Evolutionary conservation across 2,329 filamentous ascomycete genomes (phyloP).

Genomic region (Neurospora sp.): DNA sequence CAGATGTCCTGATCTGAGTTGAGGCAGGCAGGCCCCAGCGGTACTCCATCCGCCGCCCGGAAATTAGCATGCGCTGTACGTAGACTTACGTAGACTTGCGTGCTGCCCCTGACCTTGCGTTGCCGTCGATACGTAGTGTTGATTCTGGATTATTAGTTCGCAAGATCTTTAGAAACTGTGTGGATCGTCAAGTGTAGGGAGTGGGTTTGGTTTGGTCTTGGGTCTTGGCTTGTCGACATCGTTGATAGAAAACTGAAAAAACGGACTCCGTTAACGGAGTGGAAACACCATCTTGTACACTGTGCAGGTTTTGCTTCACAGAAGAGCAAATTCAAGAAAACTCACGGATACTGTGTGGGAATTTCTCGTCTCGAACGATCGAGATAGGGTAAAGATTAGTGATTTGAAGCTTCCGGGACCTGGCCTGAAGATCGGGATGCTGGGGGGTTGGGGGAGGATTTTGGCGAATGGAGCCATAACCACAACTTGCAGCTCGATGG

Average conservation of each 20-base stretch:
- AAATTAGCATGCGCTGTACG: not conserved
- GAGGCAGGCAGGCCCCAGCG: not conserved
- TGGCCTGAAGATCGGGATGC: not conserved
- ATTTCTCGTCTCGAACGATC: not conserved
- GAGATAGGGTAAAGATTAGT: not conserved
- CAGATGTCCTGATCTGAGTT: not conserved
- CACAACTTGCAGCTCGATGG: not conserved
- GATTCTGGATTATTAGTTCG: not conserved
- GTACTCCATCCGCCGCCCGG: not conserved
- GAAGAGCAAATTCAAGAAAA: not conserved
- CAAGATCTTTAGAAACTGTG: not conserved
- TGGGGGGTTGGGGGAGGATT: not conserved
- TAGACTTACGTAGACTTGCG: not conserved
- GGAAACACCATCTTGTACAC: not conserved
- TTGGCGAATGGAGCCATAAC: not conserved
- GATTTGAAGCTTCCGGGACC: not conserved
- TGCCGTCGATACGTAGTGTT: not conserved
- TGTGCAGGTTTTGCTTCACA: not conserved
- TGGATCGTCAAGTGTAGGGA: not conserved
- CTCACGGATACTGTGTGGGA: not conserved
- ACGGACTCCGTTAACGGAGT: not conserved
- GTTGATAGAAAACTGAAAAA: not conserved
- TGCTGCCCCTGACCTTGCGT: not conserved
- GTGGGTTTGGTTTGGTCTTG: not conserved
- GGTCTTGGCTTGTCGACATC: not conserved